Base-by-base conservation (phyloP, 495 filamentous ascomycete species). In the Neurospora sp. region DNA sequence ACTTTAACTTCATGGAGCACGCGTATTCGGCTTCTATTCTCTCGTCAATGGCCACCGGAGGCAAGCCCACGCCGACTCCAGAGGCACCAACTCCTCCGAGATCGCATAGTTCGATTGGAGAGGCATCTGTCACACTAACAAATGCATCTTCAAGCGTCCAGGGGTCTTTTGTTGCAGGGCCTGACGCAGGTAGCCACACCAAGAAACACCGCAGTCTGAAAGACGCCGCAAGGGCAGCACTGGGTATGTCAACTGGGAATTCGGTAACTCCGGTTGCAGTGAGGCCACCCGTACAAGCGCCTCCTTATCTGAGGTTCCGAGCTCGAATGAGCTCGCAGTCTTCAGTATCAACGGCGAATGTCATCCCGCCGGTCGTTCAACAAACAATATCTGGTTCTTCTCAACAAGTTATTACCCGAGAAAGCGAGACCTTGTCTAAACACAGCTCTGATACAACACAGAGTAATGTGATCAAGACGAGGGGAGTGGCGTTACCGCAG, bases 171-270 rank as follows among this genome's bases (percentile, higher is more conserved):
- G 72, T 69, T 37, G n/a, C 75, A 6, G 71, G 71, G 4, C 78
- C 78, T 18, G 69, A 31, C 11, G 22, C 70, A 1, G 44, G 71
- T 59, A 73, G n/a, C 9, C 75, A 76, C 16, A 71, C 48, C 41
- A 79, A 75, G 42, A 79, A 77, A 31, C 37, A 39, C n/a, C 77
- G 79, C 42, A 77, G 74, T 66, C 39, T 77, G 35, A 79, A 73
- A 40, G 79, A 80, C 9, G 76, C 74, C 5, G 75, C 79, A 6
- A 78, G 72, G 12, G 73, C 79, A 12, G 75, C 77, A 18, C 68
- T 80, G 1, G 69, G 69, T 42, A 78, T 78, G 12, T 74, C 75
- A 3, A 76, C 71, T 18, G 71, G 70, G 12, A 18, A 71, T 39
- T 40, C 53, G 3, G 72, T 71, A 9, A 22, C 72, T 7, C 14